Conservation (phyloP, 2,329 filamentous ascomycete genomes). For the Monilinia aucupariae region DNA sequence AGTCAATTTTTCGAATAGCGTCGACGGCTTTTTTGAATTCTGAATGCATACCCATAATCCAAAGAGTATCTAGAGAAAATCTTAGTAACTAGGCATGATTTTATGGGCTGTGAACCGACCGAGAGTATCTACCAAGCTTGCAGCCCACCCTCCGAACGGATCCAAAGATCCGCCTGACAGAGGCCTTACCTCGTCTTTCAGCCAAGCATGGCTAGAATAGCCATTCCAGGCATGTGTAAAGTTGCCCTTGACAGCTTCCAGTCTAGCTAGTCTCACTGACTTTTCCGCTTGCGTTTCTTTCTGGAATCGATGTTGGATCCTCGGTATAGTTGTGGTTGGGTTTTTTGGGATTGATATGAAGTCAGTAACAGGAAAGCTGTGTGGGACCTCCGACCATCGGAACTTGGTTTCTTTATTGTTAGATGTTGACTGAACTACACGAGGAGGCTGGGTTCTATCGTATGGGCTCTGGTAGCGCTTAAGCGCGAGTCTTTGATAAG, state of each 20-base stretch:
- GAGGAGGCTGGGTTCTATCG: background rate
- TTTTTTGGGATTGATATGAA: slow-evolving; percentile 15
- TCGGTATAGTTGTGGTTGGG: slow-evolving; percentile 17
- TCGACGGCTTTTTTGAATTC: slow-evolving; percentile 60
- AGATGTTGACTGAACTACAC: background rate
- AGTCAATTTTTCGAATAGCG: slow-evolving; percentile 59
- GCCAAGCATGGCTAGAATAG: slow-evolving; percentile 74
- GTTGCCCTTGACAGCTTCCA: slow-evolving; percentile 23
- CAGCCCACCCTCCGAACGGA: slow-evolving; percentile 86
- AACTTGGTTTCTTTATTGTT: background rate
- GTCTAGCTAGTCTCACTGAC: slow-evolving; percentile 18
- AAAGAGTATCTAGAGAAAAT: slow-evolving; percentile 64
- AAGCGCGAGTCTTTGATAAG: background rate
- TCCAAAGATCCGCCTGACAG: slow-evolving; percentile 61
- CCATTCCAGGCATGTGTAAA: slow-evolving; percentile 59
- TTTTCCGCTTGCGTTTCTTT: slow-evolving; percentile 17
- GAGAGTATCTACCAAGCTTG: slow-evolving; percentile 65
- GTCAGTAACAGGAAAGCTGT: slow-evolving; percentile 17
- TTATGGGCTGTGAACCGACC: background rate
- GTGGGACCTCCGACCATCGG: slow-evolving; percentile 11
- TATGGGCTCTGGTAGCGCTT: background rate
- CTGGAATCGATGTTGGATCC: slow-evolving; percentile 25
- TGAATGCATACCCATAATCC: slow-evolving; percentile 73
- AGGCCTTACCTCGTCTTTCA: slow-evolving; percentile 78
- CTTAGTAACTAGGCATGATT: background rate